Base-by-base conservation (phyloP, 2,329 filamentous ascomycete species). In the Diplodia corticola region DNA sequence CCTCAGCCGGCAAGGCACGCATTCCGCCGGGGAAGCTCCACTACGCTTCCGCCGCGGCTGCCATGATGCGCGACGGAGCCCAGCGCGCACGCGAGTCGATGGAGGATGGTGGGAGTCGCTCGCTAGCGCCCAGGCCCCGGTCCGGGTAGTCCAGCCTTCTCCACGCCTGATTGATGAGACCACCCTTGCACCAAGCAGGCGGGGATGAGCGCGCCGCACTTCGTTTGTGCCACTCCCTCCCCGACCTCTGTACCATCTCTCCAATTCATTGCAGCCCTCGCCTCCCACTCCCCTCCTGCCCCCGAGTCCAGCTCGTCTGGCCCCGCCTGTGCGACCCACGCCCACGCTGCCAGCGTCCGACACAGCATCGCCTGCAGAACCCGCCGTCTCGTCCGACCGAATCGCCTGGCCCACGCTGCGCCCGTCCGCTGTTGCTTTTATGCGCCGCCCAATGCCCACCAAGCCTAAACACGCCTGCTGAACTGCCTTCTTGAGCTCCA, bases 391-490 rank as follows among this genome's bases (percentile, higher is more conserved):
- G 57, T 61, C 40, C 57, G 12, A 33, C 28, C 40, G 17, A 24
- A 24, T 59, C 33, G 57, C 44, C 55, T 48, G 37, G 55, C 55
- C 33, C 55, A 24, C 17, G 15, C 22, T 24, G n/a, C 57, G 44
- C 44, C 57, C 40, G 57, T n/a, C 44, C 20, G 15, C 57, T 28
- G 55, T 49, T 61, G 44, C 57, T 61, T 61, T 61, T 61, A 61
- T 61, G 57, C 57, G 57, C 57, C 57, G 57, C 57, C 55, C 55
- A 60, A 48, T 33, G 37, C 54, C 26, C 53, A 20, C 51, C 26
- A 37, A 22, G 24, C 51, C 51, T 9, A 37, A 37, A 37, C 7
- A 24, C 53, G 53, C 53, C 22, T 40, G 33, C 35, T 46, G 17
- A 44, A 30, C 55, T 22, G 37, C 40, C 57, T 49, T 46, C 28